These are phyloP conservation scores for Exophiala xenobiotica DNA, from an alignment of 2,329 filamentous ascomycete species.

Conservation along the genomic window DNA sequence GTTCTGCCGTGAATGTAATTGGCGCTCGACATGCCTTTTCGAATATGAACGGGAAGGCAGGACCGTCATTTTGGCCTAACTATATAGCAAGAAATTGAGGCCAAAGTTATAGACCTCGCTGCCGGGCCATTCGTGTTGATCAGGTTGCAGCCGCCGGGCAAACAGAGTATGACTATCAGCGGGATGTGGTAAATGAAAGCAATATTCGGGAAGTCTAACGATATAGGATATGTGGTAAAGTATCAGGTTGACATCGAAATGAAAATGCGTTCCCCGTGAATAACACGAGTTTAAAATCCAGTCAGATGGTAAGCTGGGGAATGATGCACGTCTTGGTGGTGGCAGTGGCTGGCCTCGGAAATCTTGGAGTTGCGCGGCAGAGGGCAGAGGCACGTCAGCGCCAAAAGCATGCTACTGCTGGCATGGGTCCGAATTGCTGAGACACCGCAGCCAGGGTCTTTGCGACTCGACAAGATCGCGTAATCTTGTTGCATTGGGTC, in stretches of 20 bases:
- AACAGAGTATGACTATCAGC: background rate
- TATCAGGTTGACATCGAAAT: background rate
- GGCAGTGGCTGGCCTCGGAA: background rate
- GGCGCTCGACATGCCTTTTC: background rate
- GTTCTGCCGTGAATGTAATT: conserved; percentile 9
- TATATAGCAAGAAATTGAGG: background rate
- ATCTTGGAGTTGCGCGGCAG: background rate
- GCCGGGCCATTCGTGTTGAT: background rate
- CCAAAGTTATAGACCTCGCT: background rate
- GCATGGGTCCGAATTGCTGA: conserved; percentile 1
- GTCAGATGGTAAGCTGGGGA: background rate
- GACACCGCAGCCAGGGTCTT: background rate
- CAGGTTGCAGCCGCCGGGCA: background rate
- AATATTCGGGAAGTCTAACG: background rate
- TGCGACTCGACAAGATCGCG: background rate
- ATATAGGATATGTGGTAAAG: background rate
- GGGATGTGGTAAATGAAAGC: background rate
- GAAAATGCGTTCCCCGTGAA: background rate
- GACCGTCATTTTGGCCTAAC: background rate
- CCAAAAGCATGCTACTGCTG: background rate
- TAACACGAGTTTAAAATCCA: background rate
- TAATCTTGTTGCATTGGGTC: background rate
- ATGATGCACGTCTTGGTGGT: background rate
- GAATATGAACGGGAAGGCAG: background rate
- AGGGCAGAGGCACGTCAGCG: background rate